Conservation (phyloP, 1,284 basidiomycete species). For the Sporisorium scitamineum region DNA sequence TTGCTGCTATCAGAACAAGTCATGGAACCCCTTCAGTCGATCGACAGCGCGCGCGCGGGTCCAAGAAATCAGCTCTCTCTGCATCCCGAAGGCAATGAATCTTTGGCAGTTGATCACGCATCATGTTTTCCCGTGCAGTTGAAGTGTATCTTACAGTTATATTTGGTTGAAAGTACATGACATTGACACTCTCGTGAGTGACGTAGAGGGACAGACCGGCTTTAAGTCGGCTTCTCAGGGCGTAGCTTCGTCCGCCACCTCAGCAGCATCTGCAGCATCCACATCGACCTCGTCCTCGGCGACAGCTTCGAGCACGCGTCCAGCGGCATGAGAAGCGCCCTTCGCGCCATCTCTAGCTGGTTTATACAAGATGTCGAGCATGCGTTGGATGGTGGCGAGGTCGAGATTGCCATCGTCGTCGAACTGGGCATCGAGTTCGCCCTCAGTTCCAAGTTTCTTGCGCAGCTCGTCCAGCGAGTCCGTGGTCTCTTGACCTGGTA, state of each 20-base stretch:
- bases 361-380: conserved; percentile 61
- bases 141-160: too few relatives aligned
- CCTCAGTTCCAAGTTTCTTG: conserved; percentile 33
- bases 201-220: too few relatives aligned
- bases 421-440: conserved; percentile 53
- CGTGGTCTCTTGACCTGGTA: conserved; percentile 32
- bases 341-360: conserved; percentile 39
- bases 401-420: conserved; percentile 61
- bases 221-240: too few relatives aligned
- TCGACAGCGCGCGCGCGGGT: too few relatives aligned
- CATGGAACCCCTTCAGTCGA: too few relatives aligned
- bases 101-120: too few relatives aligned
- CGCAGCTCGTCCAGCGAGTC: conserved; percentile 36
- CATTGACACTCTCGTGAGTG: too few relatives aligned
- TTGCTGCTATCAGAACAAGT: too few relatives aligned
- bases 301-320: conserved; percentile 28
- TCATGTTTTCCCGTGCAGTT: too few relatives aligned
- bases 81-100: too few relatives aligned
- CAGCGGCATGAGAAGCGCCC: conserved; percentile 24
- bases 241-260: conserved; percentile 40
- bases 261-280: conserved; percentile 45
- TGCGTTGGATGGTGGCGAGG: conserved; percentile 57
- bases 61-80: too few relatives aligned
- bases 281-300: conserved; percentile 33
- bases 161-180: too few relatives aligned